Evolutionary conservation across 192 early-diverging fungal species (phyloP).

Genomic region (Allomyces macrogynus): DNA sequence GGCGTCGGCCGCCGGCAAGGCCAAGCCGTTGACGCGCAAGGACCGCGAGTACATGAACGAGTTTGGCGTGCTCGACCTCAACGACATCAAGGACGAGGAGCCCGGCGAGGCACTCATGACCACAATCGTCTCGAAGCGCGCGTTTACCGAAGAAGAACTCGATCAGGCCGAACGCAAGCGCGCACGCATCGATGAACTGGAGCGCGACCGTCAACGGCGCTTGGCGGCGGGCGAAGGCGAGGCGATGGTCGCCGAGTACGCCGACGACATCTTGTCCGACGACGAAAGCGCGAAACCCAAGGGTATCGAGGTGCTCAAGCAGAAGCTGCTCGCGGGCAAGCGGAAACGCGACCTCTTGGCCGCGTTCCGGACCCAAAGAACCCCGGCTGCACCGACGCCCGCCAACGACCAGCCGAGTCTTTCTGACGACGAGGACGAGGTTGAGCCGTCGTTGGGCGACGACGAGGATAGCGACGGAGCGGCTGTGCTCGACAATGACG

Average conservation of each 20-base stretch:
- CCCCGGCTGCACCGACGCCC: too few species aligned
- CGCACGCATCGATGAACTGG: too few species aligned
- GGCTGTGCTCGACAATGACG: neutral
- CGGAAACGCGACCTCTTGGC: neutral
- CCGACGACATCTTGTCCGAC: neutral
- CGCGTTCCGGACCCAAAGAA: neutral
- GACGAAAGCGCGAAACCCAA: neutral
- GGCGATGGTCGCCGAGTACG: neutral
- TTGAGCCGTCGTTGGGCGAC: neutral
- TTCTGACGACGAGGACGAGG: too few species aligned
- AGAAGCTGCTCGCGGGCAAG: neutral
- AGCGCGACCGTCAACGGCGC: too few species aligned
- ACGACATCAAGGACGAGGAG: neutral
- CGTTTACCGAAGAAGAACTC: neutral
- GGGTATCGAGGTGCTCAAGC: neutral
- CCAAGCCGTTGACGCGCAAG: neutral
- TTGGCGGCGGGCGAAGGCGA: too few species aligned
- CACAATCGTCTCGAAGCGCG: neutral
- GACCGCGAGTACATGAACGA: neutral
- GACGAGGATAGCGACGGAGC: slow-evolving; percentile 7
- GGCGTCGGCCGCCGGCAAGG: neutral
- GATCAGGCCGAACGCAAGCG: neutral
- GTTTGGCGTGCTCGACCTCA: neutral
- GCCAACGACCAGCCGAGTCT: too few species aligned
- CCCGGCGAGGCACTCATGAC: neutral